phyloP scores from a whole-genome alignment of 2,329 filamentous ascomycete species.

The Sclerotinia glacialis region DNA sequence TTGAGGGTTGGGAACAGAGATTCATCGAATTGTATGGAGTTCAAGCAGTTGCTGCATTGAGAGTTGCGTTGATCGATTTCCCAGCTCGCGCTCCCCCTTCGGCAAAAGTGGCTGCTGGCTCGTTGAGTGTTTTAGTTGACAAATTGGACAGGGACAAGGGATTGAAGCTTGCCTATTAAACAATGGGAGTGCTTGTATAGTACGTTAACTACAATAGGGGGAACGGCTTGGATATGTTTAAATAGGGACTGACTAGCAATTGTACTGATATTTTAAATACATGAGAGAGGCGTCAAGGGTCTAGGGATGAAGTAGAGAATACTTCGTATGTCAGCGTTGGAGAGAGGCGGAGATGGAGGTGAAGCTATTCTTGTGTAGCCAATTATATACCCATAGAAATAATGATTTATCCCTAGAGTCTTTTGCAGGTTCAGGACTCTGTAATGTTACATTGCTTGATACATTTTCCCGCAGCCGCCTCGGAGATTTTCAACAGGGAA shows the following conservation, averaged over 20 bases:
- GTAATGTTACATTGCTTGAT: no score
- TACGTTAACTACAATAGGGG: conserved; percentile 2
- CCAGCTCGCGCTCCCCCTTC: conserved; percentile 44
- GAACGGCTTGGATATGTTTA: neutral
- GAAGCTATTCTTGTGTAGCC: neutral
- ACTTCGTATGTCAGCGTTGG: neutral
- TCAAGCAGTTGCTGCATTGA: conserved; percentile 67
- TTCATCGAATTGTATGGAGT: conserved; percentile 81
- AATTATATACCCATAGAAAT: conserved; percentile 9
- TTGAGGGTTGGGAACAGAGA: conserved; percentile 68
- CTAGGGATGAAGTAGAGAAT: neutral
- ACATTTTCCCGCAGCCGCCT: no score
- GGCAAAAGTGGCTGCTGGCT: conserved; percentile 10
- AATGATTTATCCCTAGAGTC: neutral
- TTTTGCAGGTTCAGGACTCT: no score
- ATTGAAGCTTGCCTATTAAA: conserved; percentile 8
- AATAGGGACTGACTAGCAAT: neutral
- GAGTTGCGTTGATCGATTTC: conserved; percentile 70
- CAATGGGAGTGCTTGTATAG: neutral
- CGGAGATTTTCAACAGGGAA: no score
- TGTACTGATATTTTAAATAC: neutral
- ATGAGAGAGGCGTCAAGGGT: neutral
- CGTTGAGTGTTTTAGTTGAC: conserved; percentile 21
- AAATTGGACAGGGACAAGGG: conserved; percentile 24
- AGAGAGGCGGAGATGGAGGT: neutral